These are phyloP conservation scores for Ceratocystiopsis sp. DNA, from an alignment of 2,329 filamentous ascomycete species.

Conservation along the genomic window DNA sequence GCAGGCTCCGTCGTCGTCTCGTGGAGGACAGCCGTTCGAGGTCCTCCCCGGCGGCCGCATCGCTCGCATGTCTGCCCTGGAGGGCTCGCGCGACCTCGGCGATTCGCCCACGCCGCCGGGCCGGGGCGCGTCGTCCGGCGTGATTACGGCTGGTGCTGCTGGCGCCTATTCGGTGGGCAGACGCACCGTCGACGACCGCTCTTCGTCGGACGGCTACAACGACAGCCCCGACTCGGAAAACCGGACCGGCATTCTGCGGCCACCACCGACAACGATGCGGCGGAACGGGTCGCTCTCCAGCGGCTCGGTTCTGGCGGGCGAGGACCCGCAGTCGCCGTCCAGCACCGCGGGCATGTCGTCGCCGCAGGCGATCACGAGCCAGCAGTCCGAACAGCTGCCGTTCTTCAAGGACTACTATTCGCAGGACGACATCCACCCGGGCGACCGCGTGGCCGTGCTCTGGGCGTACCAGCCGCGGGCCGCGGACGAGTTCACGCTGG, in stretches of 20 bases:
- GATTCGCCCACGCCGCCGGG: conserved; percentile 40
- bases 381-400: conserved; percentile 85
- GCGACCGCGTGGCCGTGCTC: conserved; percentile 75
- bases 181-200: conserved; percentile 35
- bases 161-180: conserved; percentile 31
- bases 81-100: conserved; percentile 43
- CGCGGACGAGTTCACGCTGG: conserved; percentile 79
- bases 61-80: conserved; percentile 86
- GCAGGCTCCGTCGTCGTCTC: conserved; percentile 6
- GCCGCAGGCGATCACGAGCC: conserved; percentile 64
- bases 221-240: conserved; percentile 55
- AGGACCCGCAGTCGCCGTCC: conserved; percentile 56
- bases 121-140: conserved; percentile 21
- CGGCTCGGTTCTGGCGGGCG: conserved; percentile 54
- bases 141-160: conserved; percentile 26
- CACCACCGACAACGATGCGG: conserved; percentile 42
- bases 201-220: conserved; percentile 55
- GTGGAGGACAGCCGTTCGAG: conserved; percentile 31
- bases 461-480: conserved; percentile 97
- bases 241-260: conserved; percentile 37
- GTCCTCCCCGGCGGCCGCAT: conserved; percentile 76
- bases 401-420: conserved; percentile 99
- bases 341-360: conserved; percentile 66
- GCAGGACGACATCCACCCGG: conserved; percentile 83
- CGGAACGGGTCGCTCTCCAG: conserved; percentile 83